These are phyloP conservation scores for Calonectria naviculata DNA, from an alignment of 2,329 filamentous ascomycete genomes.

Conservation along the genomic window DNA sequence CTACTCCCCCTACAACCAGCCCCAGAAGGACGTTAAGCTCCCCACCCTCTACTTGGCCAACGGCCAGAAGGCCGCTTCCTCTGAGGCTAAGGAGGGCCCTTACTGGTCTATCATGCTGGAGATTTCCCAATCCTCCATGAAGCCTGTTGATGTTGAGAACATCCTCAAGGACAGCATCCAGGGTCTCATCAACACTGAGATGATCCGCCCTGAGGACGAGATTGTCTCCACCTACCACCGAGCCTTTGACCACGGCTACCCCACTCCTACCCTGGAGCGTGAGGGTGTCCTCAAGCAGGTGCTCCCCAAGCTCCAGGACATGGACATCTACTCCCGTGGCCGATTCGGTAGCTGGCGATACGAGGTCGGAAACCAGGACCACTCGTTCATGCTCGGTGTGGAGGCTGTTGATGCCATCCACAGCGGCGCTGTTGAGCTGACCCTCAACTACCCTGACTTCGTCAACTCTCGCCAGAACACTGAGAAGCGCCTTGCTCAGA, in stretches of 20 bases:
- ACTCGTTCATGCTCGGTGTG: conserved; percentile 97
- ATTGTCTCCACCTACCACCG: conserved; percentile 99
- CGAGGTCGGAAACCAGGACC: conserved; percentile 96
- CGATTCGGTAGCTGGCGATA: conserved; percentile 99
- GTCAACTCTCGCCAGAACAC: conserved; percentile 82
- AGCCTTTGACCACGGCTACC: conserved; percentile 98
- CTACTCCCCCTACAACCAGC: conserved; percentile 99
- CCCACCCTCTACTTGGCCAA: conserved; percentile 87
- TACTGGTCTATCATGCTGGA: conserved; percentile 99
- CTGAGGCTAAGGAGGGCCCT: conserved; percentile 83
- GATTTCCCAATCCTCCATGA: conserved; percentile 94
- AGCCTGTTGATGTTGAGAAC: conserved; percentile 89
- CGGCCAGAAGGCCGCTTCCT: conserved; percentile 81
- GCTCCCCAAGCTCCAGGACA: conserved; percentile 89
- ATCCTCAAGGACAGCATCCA: conserved; percentile 92
- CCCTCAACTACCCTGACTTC: conserved; percentile 96
- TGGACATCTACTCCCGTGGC: conserved; percentile 94
- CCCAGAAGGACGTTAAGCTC: conserved; percentile 82
- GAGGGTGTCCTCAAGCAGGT: conserved; percentile 94
- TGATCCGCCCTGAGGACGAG: conserved; percentile 91
- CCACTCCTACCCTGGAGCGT: conserved; percentile 93
- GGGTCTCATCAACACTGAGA: conserved; percentile 96
- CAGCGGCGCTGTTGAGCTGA: conserved; percentile 90
- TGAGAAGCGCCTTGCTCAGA: conserved; percentile 57
- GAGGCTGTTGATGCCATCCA: conserved; percentile 93